Conservation (phyloP, 805 yeast genomes). For the Candida peoriensis region DNA sequence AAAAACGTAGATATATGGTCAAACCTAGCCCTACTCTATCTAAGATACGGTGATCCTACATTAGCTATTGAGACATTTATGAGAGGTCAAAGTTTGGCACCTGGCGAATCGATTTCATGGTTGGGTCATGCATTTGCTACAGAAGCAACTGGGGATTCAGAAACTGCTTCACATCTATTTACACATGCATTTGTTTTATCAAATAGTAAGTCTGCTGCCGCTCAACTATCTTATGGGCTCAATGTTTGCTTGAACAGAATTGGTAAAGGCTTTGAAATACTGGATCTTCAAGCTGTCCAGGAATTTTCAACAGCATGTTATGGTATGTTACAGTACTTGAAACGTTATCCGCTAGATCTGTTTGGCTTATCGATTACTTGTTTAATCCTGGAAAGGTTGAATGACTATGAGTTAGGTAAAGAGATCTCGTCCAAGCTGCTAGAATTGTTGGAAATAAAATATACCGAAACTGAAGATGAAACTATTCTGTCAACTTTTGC, state of each 20-base stretch:
- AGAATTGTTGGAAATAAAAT: constrained; percentile 44
- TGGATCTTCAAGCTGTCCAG: constrained; percentile 56
- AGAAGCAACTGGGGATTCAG: constrained; percentile 43
- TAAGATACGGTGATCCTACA: constrained; percentile 60
- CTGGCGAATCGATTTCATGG: constrained; percentile 76
- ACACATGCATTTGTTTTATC: constrained; percentile 79
- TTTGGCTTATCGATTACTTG: constrained; percentile 53
- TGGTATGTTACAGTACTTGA: constrained; percentile 63
- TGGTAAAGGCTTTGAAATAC: constrained; percentile 39
- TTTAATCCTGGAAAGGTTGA: constrained; percentile 62
- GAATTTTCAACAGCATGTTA: constrained; percentile 60
- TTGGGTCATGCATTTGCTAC: constrained; percentile 71
- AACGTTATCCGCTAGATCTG: constrained; percentile 52
- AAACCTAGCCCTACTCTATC: constrained; percentile 72
- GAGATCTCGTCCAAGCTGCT: constrained; percentile 43
- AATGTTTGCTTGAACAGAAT: constrained; percentile 45
- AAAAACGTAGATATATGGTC: constrained; percentile 71
- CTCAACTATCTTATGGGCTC: constrained; percentile 69
- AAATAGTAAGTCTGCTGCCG: constrained; percentile 63
- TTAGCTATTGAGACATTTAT: constrained; percentile 70
- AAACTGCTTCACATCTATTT: constrained; percentile 51
- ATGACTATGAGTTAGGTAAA: constrained; percentile 52
- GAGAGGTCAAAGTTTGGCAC: constrained; percentile 77
- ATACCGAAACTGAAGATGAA: constrained; percentile 51
- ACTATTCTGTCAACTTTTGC: constrained; percentile 45